Evolutionary conservation across 805 yeast genomes (phyloP).

Genomic region (Blastobotrys muscicola): DNA sequence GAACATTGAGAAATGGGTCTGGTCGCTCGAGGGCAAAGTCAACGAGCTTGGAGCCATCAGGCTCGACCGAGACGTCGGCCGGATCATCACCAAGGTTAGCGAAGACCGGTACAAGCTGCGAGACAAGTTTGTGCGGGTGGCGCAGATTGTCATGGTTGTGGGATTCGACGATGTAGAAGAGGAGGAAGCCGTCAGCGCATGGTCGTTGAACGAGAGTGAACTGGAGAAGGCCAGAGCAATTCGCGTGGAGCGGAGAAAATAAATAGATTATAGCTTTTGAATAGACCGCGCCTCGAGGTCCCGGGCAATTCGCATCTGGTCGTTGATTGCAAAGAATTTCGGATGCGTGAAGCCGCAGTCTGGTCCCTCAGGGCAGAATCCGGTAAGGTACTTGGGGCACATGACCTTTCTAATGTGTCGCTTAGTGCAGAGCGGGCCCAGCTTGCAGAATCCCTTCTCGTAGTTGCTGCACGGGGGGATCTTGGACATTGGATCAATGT

Average conservation of each 20-base stretch:
- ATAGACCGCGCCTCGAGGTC: conserved; percentile 14
- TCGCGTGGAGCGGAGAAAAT: conserved; percentile 13
- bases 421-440: conserved; percentile 77
- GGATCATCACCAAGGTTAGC: conserved; percentile 55
- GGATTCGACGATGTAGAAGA: conserved; percentile 71
- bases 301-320: conserved; percentile 29
- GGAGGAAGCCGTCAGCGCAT: conserved; percentile 40
- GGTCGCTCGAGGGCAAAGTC: conserved; percentile 55
- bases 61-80: conserved; percentile 71
- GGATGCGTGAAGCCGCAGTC: conserved; percentile 79
- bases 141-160: conserved; percentile 73
- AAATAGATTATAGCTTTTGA: neutral
- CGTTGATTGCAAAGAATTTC: conserved; percentile 38
- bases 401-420: conserved; percentile 68
- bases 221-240: conserved; percentile 29
- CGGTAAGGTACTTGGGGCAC: conserved; percentile 76
- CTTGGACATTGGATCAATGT: conserved; percentile 79
- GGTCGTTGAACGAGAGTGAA: conserved; percentile 76
- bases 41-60: conserved; percentile 79
- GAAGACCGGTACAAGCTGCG: conserved; percentile 65
- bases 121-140: conserved; percentile 68
- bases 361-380: conserved; percentile 88
- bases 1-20: conserved; percentile 54
- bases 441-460: conserved; percentile 81
- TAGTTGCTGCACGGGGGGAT: conserved; percentile 84